A percentile compares a stretch with the other conserved stretches of the same genome.
phyloP scores from a whole-genome alignment of 345 rosid species.

The Erucastrum elatum region DNA sequence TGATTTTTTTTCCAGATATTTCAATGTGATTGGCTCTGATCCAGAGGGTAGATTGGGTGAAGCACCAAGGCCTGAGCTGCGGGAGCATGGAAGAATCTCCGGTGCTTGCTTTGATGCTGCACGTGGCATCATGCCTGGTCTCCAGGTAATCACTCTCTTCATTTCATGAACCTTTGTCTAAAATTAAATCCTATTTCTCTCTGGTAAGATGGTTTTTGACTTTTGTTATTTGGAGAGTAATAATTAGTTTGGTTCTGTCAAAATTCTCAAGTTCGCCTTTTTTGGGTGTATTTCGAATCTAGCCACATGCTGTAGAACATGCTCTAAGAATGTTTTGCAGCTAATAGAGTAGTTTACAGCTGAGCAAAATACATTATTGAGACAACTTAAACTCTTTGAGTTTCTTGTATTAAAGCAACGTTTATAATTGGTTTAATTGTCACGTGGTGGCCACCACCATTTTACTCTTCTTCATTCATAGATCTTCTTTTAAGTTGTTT shows the following conservation, averaged over 20 bases:
- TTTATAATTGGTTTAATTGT: conserved; percentile 20
- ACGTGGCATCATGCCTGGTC: conserved; percentile 50
- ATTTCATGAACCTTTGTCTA: conserved; percentile 5
- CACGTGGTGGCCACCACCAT: conserved; percentile 27
- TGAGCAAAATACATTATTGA: conserved; percentile 33
- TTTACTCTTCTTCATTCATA: conserved; percentile 20
- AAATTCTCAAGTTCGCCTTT: not conserved
- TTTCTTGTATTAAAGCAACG: conserved; percentile 17
- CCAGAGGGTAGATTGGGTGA: conserved; percentile 66
- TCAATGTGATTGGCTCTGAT: conserved; percentile 67
- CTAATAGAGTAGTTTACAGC: conserved; percentile 32
- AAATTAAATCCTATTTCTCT: not conserved
- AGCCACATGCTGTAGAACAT: conserved; percentile 39
- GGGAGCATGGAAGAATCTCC: conserved; percentile 62
- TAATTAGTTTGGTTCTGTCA: not conserved
- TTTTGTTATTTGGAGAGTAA: conserved; percentile 24
- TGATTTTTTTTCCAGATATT: conserved; percentile 44
- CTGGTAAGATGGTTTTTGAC: conserved; percentile 7
- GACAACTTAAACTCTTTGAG: conserved; percentile 18
- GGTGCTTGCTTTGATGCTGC: conserved; percentile 75
- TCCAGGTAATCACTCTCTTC: conserved; percentile 44
- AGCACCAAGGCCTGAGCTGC: conserved; percentile 60
- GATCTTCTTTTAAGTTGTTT: too few relatives aligned
- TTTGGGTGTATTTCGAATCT: conserved; percentile 8
- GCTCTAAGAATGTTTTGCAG: conserved; percentile 28